These are phyloP conservation scores for Pyronema omphalodes DNA, from an alignment of 495 filamentous ascomycete genomes.

Conservation along the genomic window DNA sequence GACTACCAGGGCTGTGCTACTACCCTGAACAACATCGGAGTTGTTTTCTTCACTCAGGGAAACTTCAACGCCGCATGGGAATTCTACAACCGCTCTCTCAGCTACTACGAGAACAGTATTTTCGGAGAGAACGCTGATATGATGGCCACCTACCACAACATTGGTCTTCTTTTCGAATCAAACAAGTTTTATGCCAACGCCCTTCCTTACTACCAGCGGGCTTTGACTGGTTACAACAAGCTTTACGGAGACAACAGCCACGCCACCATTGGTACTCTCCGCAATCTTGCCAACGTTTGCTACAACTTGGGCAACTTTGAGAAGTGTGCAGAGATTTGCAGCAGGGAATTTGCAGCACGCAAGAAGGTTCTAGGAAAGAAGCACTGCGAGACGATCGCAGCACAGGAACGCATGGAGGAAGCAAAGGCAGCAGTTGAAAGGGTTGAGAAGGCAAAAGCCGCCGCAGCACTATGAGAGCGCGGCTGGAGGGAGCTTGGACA, in stretches of 20 bases:
- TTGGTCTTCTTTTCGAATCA: not conserved
- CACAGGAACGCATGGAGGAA: not conserved
- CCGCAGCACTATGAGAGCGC: too few species aligned
- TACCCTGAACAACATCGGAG: constrained; percentile 2
- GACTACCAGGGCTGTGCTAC: not conserved
- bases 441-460: too few species aligned
- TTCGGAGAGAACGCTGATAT: not conserved
- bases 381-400: not conserved
- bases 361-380: not conserved
- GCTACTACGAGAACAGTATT: not conserved
- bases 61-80: not conserved
- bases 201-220: not conserved
- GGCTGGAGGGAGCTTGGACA: too few species aligned
- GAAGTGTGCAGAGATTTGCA: not conserved
- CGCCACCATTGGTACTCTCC: not conserved
- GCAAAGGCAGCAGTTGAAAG: not conserved
- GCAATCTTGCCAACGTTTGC: not conserved
- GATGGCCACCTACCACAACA: not conserved
- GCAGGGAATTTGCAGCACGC: not conserved
- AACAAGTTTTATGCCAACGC: not conserved
- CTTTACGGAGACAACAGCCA: not conserved
- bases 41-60: not conserved
- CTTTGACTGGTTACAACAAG: not conserved
- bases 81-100: not conserved
- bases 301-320: not conserved